These are phyloP conservation scores for Didymella pomorum DNA, from an alignment of 2,329 filamentous ascomycete genomes.

Conservation along the genomic window DNA sequence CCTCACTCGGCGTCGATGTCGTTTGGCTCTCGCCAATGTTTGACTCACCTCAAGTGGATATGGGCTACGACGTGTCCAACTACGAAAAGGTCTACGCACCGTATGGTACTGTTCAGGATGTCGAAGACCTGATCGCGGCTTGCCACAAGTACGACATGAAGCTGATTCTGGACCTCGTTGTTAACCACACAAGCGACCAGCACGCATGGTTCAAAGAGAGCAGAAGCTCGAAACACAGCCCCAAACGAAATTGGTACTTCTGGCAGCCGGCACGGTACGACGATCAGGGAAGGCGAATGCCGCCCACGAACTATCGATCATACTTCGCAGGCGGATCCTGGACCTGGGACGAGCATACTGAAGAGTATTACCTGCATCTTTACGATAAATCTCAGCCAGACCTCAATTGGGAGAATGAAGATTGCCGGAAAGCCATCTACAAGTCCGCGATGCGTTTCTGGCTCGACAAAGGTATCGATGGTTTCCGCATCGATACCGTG, in stretches of 20 bases:
- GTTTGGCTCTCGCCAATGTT: slow-evolving; percentile 75
- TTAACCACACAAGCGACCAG: slow-evolving; percentile 79
- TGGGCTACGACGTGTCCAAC: slow-evolving; percentile 75
- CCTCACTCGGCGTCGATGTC: slow-evolving; percentile 66
- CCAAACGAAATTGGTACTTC: slow-evolving; percentile 76
- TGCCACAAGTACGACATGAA: slow-evolving; percentile 71
- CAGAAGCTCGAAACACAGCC: slow-evolving; percentile 65
- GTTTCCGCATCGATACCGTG: slow-evolving; percentile 60
- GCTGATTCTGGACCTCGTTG: slow-evolving; percentile 76
- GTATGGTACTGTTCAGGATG: slow-evolving; percentile 72
- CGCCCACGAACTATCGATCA: slow-evolving; percentile 64
- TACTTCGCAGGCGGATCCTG: slow-evolving; percentile 51
- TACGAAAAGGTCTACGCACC: slow-evolving; percentile 71
- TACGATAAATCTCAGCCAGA: slow-evolving; percentile 59
- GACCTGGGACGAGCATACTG: slow-evolving; percentile 57
- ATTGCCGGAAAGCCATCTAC: slow-evolving; percentile 56
- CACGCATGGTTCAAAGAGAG: slow-evolving; percentile 77
- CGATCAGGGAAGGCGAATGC: slow-evolving; percentile 60
- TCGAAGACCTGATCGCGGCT: slow-evolving; percentile 67
- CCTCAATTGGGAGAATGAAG: slow-evolving; percentile 58
- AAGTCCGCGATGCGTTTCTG: slow-evolving; percentile 57
- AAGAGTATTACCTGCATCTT: slow-evolving; percentile 58
- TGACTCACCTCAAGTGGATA: slow-evolving; percentile 70
- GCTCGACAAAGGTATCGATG: slow-evolving; percentile 57
- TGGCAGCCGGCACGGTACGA: slow-evolving; percentile 68